Evolutionary conservation across 345 rosid species (phyloP).

Genomic region (Sonneratia alba): DNA sequence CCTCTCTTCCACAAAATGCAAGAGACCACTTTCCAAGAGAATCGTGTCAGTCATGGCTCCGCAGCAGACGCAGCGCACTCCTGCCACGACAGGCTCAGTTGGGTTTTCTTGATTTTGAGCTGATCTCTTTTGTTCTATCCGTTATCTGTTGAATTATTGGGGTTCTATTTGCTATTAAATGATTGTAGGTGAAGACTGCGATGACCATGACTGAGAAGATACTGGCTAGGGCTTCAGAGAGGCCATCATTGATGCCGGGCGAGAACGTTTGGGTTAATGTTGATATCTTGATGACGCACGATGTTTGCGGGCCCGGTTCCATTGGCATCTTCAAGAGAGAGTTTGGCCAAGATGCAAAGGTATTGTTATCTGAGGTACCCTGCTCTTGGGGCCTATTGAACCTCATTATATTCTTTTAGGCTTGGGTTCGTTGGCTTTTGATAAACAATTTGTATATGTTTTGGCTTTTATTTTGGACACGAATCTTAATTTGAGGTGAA

Average conservation of each 20-base stretch:
- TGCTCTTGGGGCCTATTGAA: background rate
- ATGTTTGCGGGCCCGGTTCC: constrained; percentile 94
- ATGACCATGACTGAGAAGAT: constrained; percentile 99
- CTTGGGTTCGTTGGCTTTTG: no score
- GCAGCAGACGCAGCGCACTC: constrained; percentile 59
- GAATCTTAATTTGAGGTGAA: background rate
- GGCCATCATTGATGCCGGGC: constrained; percentile 63
- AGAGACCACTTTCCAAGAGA: constrained; percentile 40
- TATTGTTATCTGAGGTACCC: constrained; percentile 7
- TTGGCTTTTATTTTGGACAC: background rate
- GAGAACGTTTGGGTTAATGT: constrained; percentile 93
- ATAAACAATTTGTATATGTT: no score
- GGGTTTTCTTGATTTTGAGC: constrained; percentile 7
- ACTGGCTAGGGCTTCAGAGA: constrained; percentile 71
- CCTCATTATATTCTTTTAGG: background rate
- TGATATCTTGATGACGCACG: constrained; percentile 93
- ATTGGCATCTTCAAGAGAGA: constrained; percentile 85
- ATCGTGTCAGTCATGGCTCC: constrained; percentile 76
- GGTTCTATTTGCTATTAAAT: background rate
- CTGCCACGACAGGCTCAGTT: constrained; percentile 82
- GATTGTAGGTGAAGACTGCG: constrained; percentile 72
- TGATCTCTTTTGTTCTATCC: background rate
- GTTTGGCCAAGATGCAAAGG: constrained; percentile 87
- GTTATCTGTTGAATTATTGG: background rate
- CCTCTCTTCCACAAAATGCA: constrained; percentile 38